phyloP scores from a whole-genome alignment of 805 yeast species.

The Zygotorulaspora chibaensis region DNA sequence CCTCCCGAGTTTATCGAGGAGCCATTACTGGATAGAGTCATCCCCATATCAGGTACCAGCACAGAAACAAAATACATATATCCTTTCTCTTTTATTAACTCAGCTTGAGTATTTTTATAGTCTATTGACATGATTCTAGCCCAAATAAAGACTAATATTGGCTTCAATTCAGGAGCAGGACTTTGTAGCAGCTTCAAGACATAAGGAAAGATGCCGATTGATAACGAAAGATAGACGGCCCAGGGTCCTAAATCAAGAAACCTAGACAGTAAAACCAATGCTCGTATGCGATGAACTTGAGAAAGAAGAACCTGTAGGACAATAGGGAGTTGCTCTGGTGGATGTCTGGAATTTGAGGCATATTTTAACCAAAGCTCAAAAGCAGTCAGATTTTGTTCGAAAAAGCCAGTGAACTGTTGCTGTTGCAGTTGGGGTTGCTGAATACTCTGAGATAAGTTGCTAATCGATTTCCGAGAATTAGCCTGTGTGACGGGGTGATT shows the following conservation, averaged over 20 bases:
- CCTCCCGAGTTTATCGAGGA: constrained; percentile 17
- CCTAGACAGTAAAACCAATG: constrained; percentile 74
- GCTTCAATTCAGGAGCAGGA: constrained; percentile 93
- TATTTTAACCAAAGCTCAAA: constrained; percentile 94
- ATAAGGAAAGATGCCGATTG: constrained; percentile 95
- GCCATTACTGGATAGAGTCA: constrained; percentile 15
- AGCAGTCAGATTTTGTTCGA: constrained; percentile 93
- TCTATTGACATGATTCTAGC: constrained; percentile 97
- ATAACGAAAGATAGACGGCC: constrained; percentile 90
- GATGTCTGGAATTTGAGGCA: constrained; percentile 74
- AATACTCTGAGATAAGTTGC: constrained; percentile 13
- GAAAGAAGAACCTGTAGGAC: constrained; percentile 88
- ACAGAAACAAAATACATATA: constrained; percentile 82
- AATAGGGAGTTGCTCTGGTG: constrained; percentile 94
- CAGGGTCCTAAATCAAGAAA: constrained; percentile 94
- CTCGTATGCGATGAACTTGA: constrained; percentile 89
- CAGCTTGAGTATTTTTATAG: constrained; percentile 83
- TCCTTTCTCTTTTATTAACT: constrained; percentile 85
- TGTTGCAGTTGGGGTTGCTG: constrained; percentile 33
- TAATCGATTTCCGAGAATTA: constrained; percentile 8
- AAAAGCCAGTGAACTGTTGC: constrained; percentile 88
- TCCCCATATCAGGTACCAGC: constrained; percentile 46
- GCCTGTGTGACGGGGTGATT: constrained; percentile 24
- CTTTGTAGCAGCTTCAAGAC: constrained; percentile 84
- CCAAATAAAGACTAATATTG: constrained; percentile 94